Evolutionary conservation across 805 yeast species (phyloP).

Genomic region (Schwanniomyces polymorphus): DNA sequence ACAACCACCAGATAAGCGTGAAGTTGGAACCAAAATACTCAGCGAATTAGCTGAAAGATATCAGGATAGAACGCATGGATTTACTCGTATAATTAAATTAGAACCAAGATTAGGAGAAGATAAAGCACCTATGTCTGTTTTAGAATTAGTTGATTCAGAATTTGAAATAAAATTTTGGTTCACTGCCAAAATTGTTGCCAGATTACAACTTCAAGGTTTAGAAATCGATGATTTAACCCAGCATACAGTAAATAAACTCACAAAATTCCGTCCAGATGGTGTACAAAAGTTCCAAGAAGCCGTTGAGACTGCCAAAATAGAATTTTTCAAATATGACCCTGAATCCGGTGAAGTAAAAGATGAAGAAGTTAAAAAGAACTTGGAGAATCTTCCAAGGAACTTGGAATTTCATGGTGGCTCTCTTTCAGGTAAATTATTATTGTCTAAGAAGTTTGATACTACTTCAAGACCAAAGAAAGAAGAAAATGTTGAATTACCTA

Average conservation of each 20-base stretch:
- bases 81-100: conserved; percentile 77
- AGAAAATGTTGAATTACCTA: conserved; percentile 23
- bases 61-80: conserved; percentile 68
- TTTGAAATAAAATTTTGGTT: conserved; percentile 72
- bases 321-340: conserved; percentile 35
- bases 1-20: conserved; percentile 51
- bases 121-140: conserved; percentile 82
- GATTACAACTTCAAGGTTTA: conserved; percentile 63
- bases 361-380: conserved; percentile 22
- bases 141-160: conserved; percentile 76
- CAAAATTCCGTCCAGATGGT: conserved; percentile 49
- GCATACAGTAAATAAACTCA: conserved; percentile 55
- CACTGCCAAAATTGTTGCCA: conserved; percentile 82
- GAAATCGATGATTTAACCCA: conserved; percentile 51
- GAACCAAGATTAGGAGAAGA: conserved; percentile 85
- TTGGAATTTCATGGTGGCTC: conserved; percentile 25
- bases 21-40: conserved; percentile 59
- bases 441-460: conserved; percentile 34
- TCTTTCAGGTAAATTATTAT: conserved; percentile 19
- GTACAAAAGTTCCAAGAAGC: conserved; percentile 53
- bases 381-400: conserved; percentile 32
- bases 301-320: conserved; percentile 51
- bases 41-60: conserved; percentile 67
- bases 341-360: conserved; percentile 25
- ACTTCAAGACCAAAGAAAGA: conserved; percentile 21